A percentile compares a stretch with the other conserved stretches of the same genome.
Evolutionary conservation across 2,329 filamentous ascomycete genomes (phyloP).

Genomic region (Alternaria triticina): DNA sequence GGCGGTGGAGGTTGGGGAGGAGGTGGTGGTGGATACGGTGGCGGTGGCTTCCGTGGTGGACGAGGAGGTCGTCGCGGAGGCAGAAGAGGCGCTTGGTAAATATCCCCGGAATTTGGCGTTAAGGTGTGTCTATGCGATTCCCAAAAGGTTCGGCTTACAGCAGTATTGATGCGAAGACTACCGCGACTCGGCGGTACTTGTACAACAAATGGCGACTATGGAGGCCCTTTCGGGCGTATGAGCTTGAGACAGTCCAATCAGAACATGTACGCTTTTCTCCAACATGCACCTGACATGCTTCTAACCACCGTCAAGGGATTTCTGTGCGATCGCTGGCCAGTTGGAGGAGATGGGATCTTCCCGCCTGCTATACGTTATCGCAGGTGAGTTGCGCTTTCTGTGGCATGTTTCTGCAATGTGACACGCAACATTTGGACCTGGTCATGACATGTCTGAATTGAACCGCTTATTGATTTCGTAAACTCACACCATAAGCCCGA

Average conservation of each 20-base stretch:
- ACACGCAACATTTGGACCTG: not conserved
- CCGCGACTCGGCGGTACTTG: constrained; percentile 27
- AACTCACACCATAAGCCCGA: not conserved
- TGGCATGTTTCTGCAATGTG: not conserved
- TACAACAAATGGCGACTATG: constrained; percentile 31
- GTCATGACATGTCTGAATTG: not conserved
- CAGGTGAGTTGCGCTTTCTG: constrained; percentile 6
- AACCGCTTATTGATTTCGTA: not conserved
- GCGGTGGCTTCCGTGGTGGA: constrained; percentile 34
- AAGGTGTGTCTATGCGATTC: constrained; percentile 47
- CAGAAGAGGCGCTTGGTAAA: constrained; percentile 40
- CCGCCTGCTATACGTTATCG: not conserved
- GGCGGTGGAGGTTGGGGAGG: constrained; percentile 33
- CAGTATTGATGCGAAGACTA: constrained; percentile 30
- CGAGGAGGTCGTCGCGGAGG: constrained; percentile 27
- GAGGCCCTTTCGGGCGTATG: constrained; percentile 18
- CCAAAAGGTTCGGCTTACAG: constrained; percentile 42
- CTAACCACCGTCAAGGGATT: constrained; percentile 41
- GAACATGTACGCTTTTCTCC: constrained; percentile 43
- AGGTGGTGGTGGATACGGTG: constrained; percentile 25
- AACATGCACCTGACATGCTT: constrained; percentile 35
- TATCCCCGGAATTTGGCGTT: constrained; percentile 33
- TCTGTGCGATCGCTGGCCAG: constrained; percentile 12
- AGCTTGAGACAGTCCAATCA: constrained; percentile 38
- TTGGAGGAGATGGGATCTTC: not conserved